Evolutionary conservation across 2,329 filamentous ascomycete genomes (phyloP).

Genomic region (Stromatinia cepivora): DNA sequence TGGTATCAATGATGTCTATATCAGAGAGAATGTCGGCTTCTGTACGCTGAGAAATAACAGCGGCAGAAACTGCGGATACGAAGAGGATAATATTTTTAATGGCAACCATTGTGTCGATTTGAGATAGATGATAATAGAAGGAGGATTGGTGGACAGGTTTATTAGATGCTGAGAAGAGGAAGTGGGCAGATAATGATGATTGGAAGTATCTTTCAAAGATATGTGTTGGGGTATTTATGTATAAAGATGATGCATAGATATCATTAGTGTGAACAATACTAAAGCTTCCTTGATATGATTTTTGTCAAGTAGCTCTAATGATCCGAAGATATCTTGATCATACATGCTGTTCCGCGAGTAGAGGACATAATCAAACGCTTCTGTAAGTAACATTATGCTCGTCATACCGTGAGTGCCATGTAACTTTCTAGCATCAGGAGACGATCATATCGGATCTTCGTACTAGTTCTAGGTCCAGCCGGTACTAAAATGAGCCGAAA

Average conservation of each 20-base stretch:
- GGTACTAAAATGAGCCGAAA: background rate
- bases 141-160: background rate
- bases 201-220: background rate
- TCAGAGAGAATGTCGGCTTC: slow-evolving; percentile 24
- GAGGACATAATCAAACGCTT: background rate
- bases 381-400: background rate
- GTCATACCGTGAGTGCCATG: background rate
- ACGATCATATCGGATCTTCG: background rate
- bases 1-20: slow-evolving; percentile 46
- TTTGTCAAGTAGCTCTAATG: background rate
- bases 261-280: background rate
- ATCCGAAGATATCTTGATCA: background rate
- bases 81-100: slow-evolving; percentile 29
- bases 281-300: background rate
- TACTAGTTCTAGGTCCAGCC: background rate
- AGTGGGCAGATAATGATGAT: background rate
- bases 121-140: too few relatives aligned
- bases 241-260: background rate
- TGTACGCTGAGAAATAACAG: slow-evolving; percentile 25
- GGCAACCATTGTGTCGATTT: slow-evolving; percentile 27
- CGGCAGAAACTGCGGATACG: slow-evolving; percentile 25
- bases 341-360: background rate
- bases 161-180: background rate
- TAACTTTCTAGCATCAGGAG: slow-evolving; percentile 14
- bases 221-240: slow-evolving; percentile 1